These are phyloP conservation scores for Mycena haematopus DNA, from an alignment of 768 basidiomycete genomes.

Conservation along the genomic window DNA sequence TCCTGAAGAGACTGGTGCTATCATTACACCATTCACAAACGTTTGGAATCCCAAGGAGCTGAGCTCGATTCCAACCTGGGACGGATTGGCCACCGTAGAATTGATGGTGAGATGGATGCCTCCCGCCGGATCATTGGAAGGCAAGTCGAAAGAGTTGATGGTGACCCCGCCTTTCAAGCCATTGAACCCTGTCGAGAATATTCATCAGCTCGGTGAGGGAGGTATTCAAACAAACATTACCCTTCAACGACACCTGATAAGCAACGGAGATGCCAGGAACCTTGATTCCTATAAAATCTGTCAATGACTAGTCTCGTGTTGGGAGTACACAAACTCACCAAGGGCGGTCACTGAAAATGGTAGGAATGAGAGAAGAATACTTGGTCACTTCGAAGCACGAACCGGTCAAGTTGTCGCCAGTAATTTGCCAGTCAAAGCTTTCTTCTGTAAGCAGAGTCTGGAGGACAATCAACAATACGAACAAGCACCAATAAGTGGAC, in stretches of 20 bases:
- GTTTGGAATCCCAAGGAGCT: slow-evolving; percentile 67
- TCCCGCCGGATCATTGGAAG: slow-evolving; percentile 71
- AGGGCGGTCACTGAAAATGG: slow-evolving; percentile 57
- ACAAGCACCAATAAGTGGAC: slow-evolving; percentile 6
- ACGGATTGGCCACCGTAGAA: slow-evolving; percentile 67
- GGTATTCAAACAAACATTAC: not conserved
- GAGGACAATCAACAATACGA: slow-evolving; percentile 2
- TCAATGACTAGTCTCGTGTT: slow-evolving; percentile 7
- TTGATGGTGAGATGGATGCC: slow-evolving; percentile 73
- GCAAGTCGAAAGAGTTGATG: slow-evolving; percentile 73
- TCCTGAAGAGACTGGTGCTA: slow-evolving; percentile 61
- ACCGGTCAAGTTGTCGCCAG: slow-evolving; percentile 68
- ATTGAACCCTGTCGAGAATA: slow-evolving; percentile 53
- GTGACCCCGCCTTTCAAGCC: slow-evolving; percentile 65
- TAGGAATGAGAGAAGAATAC: slow-evolving; percentile 6
- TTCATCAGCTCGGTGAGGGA: not conserved
- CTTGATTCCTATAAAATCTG: slow-evolving; percentile 51
- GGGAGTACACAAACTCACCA: slow-evolving; percentile 42
- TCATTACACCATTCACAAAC: slow-evolving; percentile 55
- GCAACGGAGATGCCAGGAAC: slow-evolving; percentile 62
- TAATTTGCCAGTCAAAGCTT: slow-evolving; percentile 74
- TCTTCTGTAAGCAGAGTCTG: slow-evolving; percentile 65
- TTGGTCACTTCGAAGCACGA: slow-evolving; percentile 22
- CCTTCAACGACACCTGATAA: slow-evolving; percentile 66
- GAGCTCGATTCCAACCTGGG: slow-evolving; percentile 75